Conservation (phyloP, 23 red algal species). For the Gracilariopsis chorda region DNA sequence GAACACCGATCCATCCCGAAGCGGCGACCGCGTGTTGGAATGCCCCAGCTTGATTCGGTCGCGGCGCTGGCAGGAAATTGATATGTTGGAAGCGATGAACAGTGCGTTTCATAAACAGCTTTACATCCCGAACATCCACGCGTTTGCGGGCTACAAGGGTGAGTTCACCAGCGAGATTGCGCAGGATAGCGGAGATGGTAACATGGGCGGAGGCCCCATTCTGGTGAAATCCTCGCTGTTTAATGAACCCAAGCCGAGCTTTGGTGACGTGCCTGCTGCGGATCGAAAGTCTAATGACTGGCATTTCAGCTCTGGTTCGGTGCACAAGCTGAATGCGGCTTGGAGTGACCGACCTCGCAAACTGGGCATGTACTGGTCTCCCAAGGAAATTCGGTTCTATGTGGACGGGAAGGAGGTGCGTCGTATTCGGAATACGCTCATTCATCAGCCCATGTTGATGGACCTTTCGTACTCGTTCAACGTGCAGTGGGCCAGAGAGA, state of each 20-base stretch:
- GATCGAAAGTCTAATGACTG: constrained; percentile 4
- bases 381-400: constrained; percentile 8
- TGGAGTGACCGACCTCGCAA: background rate
- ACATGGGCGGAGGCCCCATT: constrained; percentile 27
- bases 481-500: constrained; percentile 11
- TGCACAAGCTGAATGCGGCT: background rate
- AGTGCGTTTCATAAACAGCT: background rate
- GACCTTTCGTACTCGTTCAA: constrained; percentile 27
- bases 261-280: background rate
- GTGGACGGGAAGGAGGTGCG: background rate
- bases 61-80: constrained; percentile 28
- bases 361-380: constrained; percentile 18
- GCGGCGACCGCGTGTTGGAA: background rate
- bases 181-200: background rate
- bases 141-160: constrained; percentile 21
- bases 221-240: background rate
- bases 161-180: constrained; percentile 8
- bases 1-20: background rate
- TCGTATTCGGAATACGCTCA: background rate
- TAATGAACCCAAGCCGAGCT: background rate
- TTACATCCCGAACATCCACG: constrained; percentile 15
- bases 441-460: constrained; percentile 22
- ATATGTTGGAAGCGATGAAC: constrained; percentile 39
- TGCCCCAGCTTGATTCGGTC: constrained; percentile 14
- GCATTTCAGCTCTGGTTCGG: constrained; percentile 14